These are phyloP conservation scores for Lactarius indigo DNA, from an alignment of 768 basidiomycete species.

Conservation along the genomic window DNA sequence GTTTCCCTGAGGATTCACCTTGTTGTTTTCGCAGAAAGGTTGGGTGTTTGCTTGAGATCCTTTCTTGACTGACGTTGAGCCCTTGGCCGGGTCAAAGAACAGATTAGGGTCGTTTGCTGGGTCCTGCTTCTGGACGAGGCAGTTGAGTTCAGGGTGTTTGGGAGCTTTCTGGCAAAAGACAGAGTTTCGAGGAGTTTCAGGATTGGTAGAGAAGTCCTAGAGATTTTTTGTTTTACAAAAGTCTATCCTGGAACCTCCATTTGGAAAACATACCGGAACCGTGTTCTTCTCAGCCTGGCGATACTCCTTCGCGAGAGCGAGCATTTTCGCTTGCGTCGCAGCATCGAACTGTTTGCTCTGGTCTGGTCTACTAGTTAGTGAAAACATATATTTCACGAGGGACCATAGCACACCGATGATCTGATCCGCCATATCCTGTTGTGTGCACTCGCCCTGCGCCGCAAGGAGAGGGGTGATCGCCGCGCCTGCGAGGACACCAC, in stretches of 20 bases:
- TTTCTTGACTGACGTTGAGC: constrained; percentile 38
- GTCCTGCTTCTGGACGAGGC: constrained; percentile 38
- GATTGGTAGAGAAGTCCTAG: constrained; percentile 52
- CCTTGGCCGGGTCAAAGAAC: constrained; percentile 34
- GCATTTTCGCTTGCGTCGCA: constrained; percentile 48
- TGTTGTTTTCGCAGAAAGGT: constrained; percentile 24
- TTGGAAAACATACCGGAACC: constrained; percentile 39
- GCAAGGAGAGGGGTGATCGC: constrained; percentile 53
- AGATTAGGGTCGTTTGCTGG: constrained; percentile 32
- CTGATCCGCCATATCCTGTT: constrained; percentile 54
- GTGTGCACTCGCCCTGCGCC: constrained; percentile 49
- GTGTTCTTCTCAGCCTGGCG: constrained; percentile 60
- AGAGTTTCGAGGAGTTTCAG: constrained; percentile 48
- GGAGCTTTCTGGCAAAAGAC: constrained; percentile 43
- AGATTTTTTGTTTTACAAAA: neutral
- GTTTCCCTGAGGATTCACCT: neutral
- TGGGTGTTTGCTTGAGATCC: constrained; percentile 42
- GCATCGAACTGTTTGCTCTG: constrained; percentile 50
- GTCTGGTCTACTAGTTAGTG: constrained; percentile 34
- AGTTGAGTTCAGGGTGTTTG: constrained; percentile 34
- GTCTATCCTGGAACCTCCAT: neutral
- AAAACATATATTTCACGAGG: neutral
- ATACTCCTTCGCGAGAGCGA: constrained; percentile 49
- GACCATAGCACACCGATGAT: constrained; percentile 45
- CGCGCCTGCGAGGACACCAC: constrained; percentile 46